phyloP scores from a whole-genome alignment of 73 alveolate genomes.

The Effrenium voratum region DNA sequence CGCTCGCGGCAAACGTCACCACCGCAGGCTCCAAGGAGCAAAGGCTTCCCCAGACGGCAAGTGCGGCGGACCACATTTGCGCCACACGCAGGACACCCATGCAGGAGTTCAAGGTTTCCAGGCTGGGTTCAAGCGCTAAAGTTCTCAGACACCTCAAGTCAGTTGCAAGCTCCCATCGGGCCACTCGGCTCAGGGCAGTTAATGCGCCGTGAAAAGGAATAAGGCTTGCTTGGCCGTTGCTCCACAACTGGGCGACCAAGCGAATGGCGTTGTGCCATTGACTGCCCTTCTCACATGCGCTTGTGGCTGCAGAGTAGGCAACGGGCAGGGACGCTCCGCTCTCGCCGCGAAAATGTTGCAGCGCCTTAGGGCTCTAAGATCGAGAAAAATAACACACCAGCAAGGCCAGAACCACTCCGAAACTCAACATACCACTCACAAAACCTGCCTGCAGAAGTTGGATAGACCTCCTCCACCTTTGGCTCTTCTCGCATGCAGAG shows the following conservation, averaged over 20 bases:
- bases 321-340: background rate
- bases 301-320: background rate
- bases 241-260: background rate
- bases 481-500: background rate
- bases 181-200: background rate
- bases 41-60: background rate
- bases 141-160: background rate
- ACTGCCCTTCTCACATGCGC: slow-evolving; percentile 1
- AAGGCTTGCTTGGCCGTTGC: background rate
- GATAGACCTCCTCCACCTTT: background rate
- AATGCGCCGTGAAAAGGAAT: background rate
- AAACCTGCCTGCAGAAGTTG: too few relatives aligned
- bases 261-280: background rate
- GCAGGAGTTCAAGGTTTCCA: background rate
- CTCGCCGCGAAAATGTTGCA: too few relatives aligned
- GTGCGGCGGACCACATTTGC: background rate
- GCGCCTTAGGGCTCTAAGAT: too few relatives aligned
- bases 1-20: background rate
- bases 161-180: background rate
- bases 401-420: too few relatives aligned
- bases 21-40: background rate
- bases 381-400: too few relatives aligned
- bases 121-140: background rate
- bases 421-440: too few relatives aligned
- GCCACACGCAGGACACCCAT: background rate